Base-by-base conservation (phyloP, 768 basidiomycete species). In the Leccinellum albellum region DNA sequence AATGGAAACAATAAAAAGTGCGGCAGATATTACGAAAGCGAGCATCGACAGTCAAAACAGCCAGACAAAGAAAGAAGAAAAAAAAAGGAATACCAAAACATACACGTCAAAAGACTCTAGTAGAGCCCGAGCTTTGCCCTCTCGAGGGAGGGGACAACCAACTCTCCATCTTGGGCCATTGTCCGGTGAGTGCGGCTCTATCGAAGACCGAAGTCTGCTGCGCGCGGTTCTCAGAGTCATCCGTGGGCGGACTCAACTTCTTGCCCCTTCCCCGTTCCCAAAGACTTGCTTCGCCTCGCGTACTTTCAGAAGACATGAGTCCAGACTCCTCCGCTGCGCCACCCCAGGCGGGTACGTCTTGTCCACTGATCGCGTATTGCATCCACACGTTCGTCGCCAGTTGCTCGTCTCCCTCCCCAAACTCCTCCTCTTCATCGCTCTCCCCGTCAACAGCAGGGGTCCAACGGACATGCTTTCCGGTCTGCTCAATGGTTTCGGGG, bases 141-240 rank as follows among this genome's bases (percentile, higher is more conserved):
- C 72, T 59, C 15, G 70, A 51, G 37, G 69, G 61, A 21, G 69
- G 63, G 20, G 70, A 60, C 56, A 70, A 33, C 70, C 70, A 72
- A 45, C 55, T 73, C 63, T 72, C 70, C 72, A 73, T 68, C 65
- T 71, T 73, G 51, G 70, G 72, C 70, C 70, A 70, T 35, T 64
- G 70, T 28, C 66, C 70, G 48, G 65, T 47, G 33, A 64, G 13
- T 55, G 61, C 64, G 57, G 70, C 67, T 63, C 59, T 66, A 62
- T 69, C 68, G 54, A 64, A 67, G 54, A 33, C 63, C 50, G 67
- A 55, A 24, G 67, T 31, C 59, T 62, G 60, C 53, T 68, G 69
- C 42, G 44, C 61, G 59, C 68, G 66, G 55, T 63, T 64, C 47
- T 61, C 65, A 46, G 24, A 3, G 47, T 70, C 64, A 32, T 59